These are phyloP conservation scores for Candida pseudoviswanathii DNA, from an alignment of 1,139 yeast genomes.

Conservation along the genomic window DNA sequence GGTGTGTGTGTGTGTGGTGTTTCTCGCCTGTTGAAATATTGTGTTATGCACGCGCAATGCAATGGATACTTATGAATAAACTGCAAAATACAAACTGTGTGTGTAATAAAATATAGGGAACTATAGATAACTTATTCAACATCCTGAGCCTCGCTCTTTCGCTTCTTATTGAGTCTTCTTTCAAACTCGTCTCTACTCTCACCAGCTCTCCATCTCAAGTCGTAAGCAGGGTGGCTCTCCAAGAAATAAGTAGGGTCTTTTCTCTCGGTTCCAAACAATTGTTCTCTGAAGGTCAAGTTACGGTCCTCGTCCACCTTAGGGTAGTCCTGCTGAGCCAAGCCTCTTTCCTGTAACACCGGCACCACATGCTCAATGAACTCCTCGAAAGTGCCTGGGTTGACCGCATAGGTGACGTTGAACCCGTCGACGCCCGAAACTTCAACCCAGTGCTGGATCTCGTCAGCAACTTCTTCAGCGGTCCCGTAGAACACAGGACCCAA, in stretches of 20 bases:
- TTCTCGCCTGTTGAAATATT: neutral
- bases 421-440: slow-evolving; percentile 33
- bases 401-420: slow-evolving; percentile 31
- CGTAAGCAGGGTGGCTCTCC: slow-evolving; percentile 39
- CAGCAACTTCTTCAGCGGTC: slow-evolving; percentile 27
- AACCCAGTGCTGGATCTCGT: slow-evolving; percentile 33
- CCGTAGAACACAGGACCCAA: slow-evolving; percentile 31
- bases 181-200: slow-evolving; percentile 41
- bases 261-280: slow-evolving; percentile 27
- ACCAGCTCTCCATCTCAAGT: slow-evolving; percentile 41
- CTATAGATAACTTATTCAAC: slow-evolving; percentile 4
- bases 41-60: neutral
- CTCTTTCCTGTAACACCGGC: slow-evolving; percentile 29
- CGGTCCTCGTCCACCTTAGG: slow-evolving; percentile 23
- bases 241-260: slow-evolving; percentile 24
- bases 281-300: slow-evolving; percentile 27
- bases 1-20: neutral
- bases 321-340: slow-evolving; percentile 31
- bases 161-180: slow-evolving; percentile 16
- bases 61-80: no score
- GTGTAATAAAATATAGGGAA: neutral
- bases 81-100: neutral
- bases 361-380: slow-evolving; percentile 29
- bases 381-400: slow-evolving; percentile 30
- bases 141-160: slow-evolving; percentile 10